Evolutionary conservation across 176 grass and related monocot genomes (phyloP).

Genomic region (Cymbopogon citratus): DNA sequence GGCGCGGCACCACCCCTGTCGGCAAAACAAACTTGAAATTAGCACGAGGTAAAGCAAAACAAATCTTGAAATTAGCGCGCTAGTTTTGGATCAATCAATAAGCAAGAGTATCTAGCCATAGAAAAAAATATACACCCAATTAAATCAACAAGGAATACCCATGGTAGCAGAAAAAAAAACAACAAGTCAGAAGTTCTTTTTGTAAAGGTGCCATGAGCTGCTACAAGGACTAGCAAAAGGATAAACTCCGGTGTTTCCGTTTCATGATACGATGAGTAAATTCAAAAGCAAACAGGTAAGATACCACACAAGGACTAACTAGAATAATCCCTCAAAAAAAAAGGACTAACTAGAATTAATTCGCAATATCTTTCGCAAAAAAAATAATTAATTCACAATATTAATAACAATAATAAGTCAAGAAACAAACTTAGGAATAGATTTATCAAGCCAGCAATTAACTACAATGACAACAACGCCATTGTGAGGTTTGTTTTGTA

Average conservation of each 20-base stretch:
- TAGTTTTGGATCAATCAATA: constrained; percentile 17
- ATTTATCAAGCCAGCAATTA: constrained; percentile 7
- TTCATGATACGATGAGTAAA: neutral
- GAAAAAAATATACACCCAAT: neutral
- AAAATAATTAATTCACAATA: no score
- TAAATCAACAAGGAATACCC: neutral
- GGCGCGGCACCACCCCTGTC: no score
- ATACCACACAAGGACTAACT: neutral
- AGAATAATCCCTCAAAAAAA: no score
- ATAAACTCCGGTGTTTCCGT: neutral
- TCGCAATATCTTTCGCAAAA: no score
- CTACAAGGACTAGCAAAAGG: neutral
- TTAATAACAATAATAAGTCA: neutral
- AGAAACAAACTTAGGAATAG: neutral
- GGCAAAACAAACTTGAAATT: no score
- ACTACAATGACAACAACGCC: neutral
- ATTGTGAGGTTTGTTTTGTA: neutral
- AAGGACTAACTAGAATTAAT: no score
- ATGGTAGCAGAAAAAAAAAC: neutral
- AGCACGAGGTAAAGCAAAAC: no score
- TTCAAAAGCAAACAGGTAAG: neutral
- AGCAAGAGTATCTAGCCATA: neutral
- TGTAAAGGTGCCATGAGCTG: neutral
- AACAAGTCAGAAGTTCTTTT: neutral
- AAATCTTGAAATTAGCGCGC: no score